Evolutionary conservation across 1,284 basidiomycete genomes (phyloP), one percentile per base, ranked within the genome.

Genomic region (Melampsora americana): DNA sequence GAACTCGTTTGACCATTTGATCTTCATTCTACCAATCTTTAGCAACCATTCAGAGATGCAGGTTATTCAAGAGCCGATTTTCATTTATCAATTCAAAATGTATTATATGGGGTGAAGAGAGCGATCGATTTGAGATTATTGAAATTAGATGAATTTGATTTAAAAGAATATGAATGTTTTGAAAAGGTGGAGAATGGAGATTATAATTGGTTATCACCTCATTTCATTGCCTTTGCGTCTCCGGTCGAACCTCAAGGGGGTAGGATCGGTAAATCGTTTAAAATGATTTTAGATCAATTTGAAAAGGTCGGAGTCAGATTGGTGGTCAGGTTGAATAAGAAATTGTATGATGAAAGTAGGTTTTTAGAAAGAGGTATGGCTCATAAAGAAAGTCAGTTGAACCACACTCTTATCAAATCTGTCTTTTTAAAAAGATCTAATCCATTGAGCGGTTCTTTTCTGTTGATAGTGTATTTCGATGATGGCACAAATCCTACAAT

Each of bases 191-290:
- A 85, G 59, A 94, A 96, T 81, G 96, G 96, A 5, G 96, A 99
- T 83, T 95, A 95, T 90, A 99, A 99, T 82, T 93, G 92, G 92
- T 87, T 97, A 83, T 92, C 91, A 1, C 91, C 93, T 59, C 87
- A 89, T 78, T 95, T 95, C 82, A 92, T 99, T 79, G 95, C 96
- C 11, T 98, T 99, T 81, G 96, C 96, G 1, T 95, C 92, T 0
- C 96, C 95, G 0, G 88, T 92, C 77, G 94, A 93, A 79, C 83
- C 82, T 77, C 20, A 74, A 78, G 4, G 77, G 78, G 23, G 81
- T 82, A 12, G 76, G 82, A 84, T 93, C 12, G 87, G 89, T 3
- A 87, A 87, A 0, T 89, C 91, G 0, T 95, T 93, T 82, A 86
- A 88, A 79, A 94, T 93, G 80, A 96, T 95, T 79, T 85, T 98